Conservation (phyloP, 1,284 basidiomycete species). For the Ganoderma multipileum region DNA sequence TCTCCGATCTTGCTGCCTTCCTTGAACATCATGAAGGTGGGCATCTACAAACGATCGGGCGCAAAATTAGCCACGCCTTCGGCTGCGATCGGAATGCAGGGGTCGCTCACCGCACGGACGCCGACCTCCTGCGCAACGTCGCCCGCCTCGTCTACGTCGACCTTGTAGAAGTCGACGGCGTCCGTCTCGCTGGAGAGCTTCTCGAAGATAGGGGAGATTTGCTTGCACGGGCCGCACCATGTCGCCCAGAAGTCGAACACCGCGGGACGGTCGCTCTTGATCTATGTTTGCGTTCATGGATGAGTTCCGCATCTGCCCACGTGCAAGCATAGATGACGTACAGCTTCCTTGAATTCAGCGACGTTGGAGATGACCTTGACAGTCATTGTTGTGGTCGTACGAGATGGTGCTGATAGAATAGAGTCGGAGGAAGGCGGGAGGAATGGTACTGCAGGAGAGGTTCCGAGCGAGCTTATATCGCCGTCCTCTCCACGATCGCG, state of each 20-base stretch:
- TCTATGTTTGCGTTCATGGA: slow-evolving; percentile 47
- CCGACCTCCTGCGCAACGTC: slow-evolving; percentile 68
- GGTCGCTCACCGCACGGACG: slow-evolving; percentile 69
- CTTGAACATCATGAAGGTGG: slow-evolving; percentile 81
- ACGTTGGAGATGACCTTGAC: slow-evolving; percentile 53
- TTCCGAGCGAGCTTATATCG: slow-evolving; percentile 19
- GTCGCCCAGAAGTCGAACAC: slow-evolving; percentile 85
- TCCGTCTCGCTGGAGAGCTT: slow-evolving; percentile 60
- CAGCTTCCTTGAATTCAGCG: slow-evolving; percentile 62
- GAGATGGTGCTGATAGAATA: slow-evolving; percentile 4
- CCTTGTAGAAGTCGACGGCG: slow-evolving; percentile 79
- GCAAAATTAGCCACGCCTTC: slow-evolving; percentile 31
- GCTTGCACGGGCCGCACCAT: slow-evolving; percentile 79
- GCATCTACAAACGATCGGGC: slow-evolving; percentile 54
- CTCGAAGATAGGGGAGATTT: slow-evolving; percentile 83
- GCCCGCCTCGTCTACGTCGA: slow-evolving; percentile 74
- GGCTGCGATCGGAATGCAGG: not conserved
- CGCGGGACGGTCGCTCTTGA: slow-evolving; percentile 60
- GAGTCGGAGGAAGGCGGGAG: slow-evolving; percentile 5
- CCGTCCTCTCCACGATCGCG: slow-evolving; percentile 19
- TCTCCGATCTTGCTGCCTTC: slow-evolving; percentile 68
- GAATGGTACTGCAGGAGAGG: not conserved
- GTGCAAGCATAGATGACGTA: slow-evolving; percentile 37
- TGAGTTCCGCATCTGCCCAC: slow-evolving; percentile 3
- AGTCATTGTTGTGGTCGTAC: slow-evolving; percentile 40